Base-by-base conservation (phyloP, 2,329 filamentous ascomycete genomes). In the Conoideocrella luteorostrata region DNA sequence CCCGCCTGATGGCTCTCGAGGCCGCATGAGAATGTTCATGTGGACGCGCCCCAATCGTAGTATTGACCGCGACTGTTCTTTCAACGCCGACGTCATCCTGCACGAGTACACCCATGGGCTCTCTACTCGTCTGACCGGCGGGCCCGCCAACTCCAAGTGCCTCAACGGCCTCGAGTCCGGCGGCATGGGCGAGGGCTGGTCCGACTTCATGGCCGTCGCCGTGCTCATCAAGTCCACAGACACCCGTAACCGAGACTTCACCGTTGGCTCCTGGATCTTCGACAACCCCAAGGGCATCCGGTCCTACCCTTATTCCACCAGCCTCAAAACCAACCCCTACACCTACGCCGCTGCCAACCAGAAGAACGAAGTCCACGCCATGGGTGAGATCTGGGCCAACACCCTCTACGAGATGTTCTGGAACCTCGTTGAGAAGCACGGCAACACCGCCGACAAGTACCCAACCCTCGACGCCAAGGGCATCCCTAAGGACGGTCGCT, bases 141-240 rank as follows among this genome's bases (percentile, higher is more conserved):
- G 77, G 1, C 76, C 77, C 1, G 61, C 65, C 36, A 81, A 79
- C 65, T 61, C 52, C 22, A 64, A 57, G 39, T 79, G 75, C 50
- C 63, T 78, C 13, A 54, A 43, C 11, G 57, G 65, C 10, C 51
- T 65, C n/a, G 74, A 79, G 47, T 60, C 70, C 1, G 69, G 73
- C 7, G 75, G 76, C 30, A 77, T 79, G 75, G 75, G 74, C 26
- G 76, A 79, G 45, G 75, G 75, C 29, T 79, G 76, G 76, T 62
- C 68, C 44, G 75, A 79, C 50, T 76, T 78, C 58, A 72, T 71
- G 59, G 74, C 74, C 5, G 70, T 68, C 0, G 70, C 74, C 4
- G 64, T 77, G 47, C 66, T 68, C 39, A 53, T 75, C 45, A 71
- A 72, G 59, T 37, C 64, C 3, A 48, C 47, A 12, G 71, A 77